phyloP scores from a whole-genome alignment of 495 filamentous ascomycete species.

The Penicillium diatomitis region DNA sequence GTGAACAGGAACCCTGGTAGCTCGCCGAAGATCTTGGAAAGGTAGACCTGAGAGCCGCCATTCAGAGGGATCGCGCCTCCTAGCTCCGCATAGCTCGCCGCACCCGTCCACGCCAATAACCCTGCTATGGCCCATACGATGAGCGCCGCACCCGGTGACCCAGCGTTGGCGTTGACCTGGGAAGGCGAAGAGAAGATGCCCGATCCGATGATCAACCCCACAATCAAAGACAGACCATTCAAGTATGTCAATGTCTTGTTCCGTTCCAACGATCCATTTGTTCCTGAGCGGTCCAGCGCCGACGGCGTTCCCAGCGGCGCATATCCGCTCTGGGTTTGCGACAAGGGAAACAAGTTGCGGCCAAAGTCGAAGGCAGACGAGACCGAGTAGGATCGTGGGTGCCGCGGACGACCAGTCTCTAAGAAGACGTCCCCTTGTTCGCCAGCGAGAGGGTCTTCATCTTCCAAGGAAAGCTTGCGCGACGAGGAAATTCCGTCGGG shows the following conservation, averaged over 20 bases:
- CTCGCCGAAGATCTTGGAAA: constrained; percentile 94
- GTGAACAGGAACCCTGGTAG: constrained; percentile 85
- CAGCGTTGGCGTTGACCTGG: constrained; percentile 87
- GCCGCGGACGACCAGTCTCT: constrained; percentile 37
- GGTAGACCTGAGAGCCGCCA: constrained; percentile 85
- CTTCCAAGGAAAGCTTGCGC: constrained; percentile 79
- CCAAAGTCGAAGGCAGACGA: constrained; percentile 92
- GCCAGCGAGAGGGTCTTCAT: constrained; percentile 68
- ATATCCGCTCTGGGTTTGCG: constrained; percentile 74
- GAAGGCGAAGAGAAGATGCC: constrained; percentile 94
- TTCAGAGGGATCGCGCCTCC: constrained; percentile 94
- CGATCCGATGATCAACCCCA: constrained; percentile 93
- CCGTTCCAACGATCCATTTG: constrained; percentile 66
- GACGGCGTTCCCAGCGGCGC: constrained; percentile 70
- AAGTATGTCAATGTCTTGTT: constrained; percentile 92
- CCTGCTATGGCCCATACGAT: constrained; percentile 89
- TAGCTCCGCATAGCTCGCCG: constrained; percentile 90
- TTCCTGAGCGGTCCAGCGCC: constrained; percentile 37
- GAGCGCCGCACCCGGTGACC: constrained; percentile 83
- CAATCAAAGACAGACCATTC: constrained; percentile 82
- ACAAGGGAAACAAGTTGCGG: constrained; percentile 82
- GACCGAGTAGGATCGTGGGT: constrained; percentile 71
- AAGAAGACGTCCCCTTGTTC: constrained; percentile 39
- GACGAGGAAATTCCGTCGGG: constrained; percentile 82
- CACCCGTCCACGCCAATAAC: constrained; percentile 89